Conservation (phyloP, 352 stramenopile genomes). For the Phytophthora macrochlamydospora region DNA sequence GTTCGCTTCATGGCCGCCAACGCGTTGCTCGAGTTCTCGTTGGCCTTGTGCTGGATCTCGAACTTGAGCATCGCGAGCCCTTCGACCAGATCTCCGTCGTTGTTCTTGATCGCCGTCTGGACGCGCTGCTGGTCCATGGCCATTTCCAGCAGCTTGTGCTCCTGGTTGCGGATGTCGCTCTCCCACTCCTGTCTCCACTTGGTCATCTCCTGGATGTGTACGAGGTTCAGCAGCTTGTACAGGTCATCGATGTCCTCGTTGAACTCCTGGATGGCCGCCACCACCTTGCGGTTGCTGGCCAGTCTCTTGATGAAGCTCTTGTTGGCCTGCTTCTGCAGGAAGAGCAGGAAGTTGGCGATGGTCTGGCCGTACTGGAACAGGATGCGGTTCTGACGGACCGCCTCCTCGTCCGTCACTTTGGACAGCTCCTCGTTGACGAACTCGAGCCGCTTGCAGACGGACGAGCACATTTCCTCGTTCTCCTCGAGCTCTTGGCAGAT, state of each 20-base stretch:
- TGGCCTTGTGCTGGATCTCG: constrained; percentile 28
- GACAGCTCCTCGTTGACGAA: constrained; percentile 26
- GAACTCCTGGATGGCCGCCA: constrained; percentile 27
- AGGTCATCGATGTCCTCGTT: constrained; percentile 35
- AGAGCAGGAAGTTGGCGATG: constrained; percentile 25
- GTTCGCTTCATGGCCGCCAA: constrained; percentile 25
- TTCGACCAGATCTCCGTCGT: constrained; percentile 1
- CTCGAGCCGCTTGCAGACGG: constrained; percentile 21
- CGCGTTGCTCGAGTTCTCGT: constrained; percentile 18
- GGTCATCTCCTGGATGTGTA: constrained; percentile 29
- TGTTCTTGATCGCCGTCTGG: background rate
- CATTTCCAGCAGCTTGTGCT: constrained; percentile 30
- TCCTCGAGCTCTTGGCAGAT: constrained; percentile 37
- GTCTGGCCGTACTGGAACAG: constrained; percentile 26
- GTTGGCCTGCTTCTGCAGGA: constrained; percentile 27
- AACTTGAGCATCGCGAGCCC: constrained; percentile 21
- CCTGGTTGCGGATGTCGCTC: constrained; percentile 23
- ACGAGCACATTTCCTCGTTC: constrained; percentile 32
- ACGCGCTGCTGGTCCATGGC: background rate
- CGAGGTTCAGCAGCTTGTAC: constrained; percentile 25
- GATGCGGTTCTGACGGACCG: constrained; percentile 27
- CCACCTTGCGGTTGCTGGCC: constrained; percentile 29
- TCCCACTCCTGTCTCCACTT: constrained; percentile 37
- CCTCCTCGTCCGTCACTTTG: constrained; percentile 27
- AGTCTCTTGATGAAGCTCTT: constrained; percentile 30